These are phyloP conservation scores for Plectranthus barbatus DNA, from an alignment of 257 asterid species.

Conservation along the genomic window DNA sequence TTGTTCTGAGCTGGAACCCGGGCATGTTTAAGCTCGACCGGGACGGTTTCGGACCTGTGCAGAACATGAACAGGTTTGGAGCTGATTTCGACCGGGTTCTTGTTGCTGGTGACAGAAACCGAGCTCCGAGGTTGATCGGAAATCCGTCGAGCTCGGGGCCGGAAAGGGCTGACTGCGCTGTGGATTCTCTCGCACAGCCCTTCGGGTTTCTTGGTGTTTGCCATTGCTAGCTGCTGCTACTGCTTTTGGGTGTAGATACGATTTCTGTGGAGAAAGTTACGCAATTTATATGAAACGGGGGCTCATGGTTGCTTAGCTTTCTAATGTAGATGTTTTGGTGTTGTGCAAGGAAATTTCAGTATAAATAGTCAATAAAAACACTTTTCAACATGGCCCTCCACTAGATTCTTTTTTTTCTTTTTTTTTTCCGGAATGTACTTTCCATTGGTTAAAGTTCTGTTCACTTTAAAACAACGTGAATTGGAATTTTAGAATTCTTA, in stretches of 20 bases:
- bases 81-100: not conserved
- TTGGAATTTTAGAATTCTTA: no score
- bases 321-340: slow-evolving; percentile 2
- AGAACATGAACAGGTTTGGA: not conserved
- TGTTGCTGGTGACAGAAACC: not conserved
- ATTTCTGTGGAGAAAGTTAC: not conserved
- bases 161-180: slow-evolving; percentile 27
- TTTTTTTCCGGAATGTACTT: no score
- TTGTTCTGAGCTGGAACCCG: not conserved
- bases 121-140: slow-evolving; percentile 1
- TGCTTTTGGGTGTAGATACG: no score
- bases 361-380: not conserved
- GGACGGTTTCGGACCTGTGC: slow-evolving; percentile 8
- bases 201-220: slow-evolving; percentile 15
- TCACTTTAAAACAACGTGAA: no score
- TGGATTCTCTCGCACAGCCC: slow-evolving; percentile 21
- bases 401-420: slow-evolving; percentile 7
- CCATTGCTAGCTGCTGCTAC: slow-evolving; percentile 8
- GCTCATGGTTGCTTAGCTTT: not conserved
- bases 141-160: slow-evolving; percentile 2
- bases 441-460: no score
- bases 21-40: slow-evolving; percentile 12
- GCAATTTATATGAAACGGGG: slow-evolving; percentile 10
- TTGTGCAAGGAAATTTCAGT: not conserved
- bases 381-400: slow-evolving; percentile 9